A percentile compares a stretch with the other conserved stretches of the same genome.
Evolutionary conservation across 2,329 filamentous ascomycete species (phyloP).

Genomic region (Chlorencoelia australis): DNA sequence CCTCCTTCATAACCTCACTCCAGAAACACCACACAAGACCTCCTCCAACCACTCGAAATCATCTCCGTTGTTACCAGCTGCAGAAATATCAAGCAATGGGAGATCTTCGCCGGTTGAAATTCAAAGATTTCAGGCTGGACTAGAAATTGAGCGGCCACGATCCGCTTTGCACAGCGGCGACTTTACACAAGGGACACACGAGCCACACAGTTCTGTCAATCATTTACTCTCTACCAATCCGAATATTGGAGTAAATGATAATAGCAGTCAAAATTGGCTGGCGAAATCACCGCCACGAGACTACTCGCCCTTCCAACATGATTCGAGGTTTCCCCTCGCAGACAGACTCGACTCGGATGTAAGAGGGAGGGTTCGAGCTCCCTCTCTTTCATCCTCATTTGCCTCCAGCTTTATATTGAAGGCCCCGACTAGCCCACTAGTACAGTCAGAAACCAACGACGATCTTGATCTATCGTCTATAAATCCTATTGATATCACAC

Average conservation of each 20-base stretch:
- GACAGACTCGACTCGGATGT: conserved; percentile 11
- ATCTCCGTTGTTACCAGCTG: conserved; percentile 27
- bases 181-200: conserved; percentile 38
- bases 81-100: conserved; percentile 26
- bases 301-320: conserved; percentile 38
- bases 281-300: conserved; percentile 46
- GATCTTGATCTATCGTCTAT: conserved; percentile 56
- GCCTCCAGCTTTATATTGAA: conserved; percentile 76
- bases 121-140: conserved; percentile 40
- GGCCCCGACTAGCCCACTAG: conserved; percentile 83
- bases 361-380: conserved; percentile 27
- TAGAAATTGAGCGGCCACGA: conserved; percentile 69
- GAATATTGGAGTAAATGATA: conserved; percentile 9
- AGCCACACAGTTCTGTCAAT: conserved; percentile 7
- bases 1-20: conserved; percentile 19
- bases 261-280: conserved; percentile 34
- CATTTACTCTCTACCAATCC: conserved; percentile 5
- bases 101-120: conserved; percentile 29
- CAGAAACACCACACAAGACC: conserved; percentile 17
- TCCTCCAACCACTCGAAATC: conserved; percentile 11
- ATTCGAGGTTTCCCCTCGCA: conserved; percentile 22
- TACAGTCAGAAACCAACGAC: conserved; percentile 78
- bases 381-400: conserved; percentile 60
- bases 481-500: conserved; percentile 39
- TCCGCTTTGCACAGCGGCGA: conserved; percentile 64